These are phyloP conservation scores for Penicillium crustosum DNA, from an alignment of 2,329 filamentous ascomycete species.

Conservation along the genomic window DNA sequence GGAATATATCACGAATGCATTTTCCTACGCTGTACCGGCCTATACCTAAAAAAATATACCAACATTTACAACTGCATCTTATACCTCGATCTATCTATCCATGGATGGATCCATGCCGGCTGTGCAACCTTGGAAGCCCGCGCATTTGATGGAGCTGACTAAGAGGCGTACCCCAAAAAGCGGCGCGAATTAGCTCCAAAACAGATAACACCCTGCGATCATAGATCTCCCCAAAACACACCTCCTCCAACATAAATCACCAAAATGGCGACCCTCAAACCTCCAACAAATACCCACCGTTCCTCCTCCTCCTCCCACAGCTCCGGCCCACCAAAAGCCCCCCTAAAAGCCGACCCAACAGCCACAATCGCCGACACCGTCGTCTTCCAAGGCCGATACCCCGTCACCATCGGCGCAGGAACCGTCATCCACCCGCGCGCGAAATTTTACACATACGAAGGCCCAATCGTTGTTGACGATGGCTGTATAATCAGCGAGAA, in stretches of 20 bases:
- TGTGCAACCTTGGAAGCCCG: too few relatives aligned
- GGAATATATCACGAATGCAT: neutral
- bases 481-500: slow-evolving; percentile 79
- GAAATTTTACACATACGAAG: slow-evolving; percentile 73
- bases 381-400: slow-evolving; percentile 63
- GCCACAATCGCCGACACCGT: slow-evolving; percentile 43
- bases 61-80: neutral
- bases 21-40: neutral
- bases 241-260: slow-evolving; percentile 5
- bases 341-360: slow-evolving; percentile 38
- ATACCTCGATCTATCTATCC: neutral
- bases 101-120: neutral
- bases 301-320: slow-evolving; percentile 24
- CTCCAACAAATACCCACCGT: slow-evolving; percentile 30
- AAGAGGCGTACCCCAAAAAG: neutral
- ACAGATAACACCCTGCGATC: neutral
- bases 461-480: slow-evolving; percentile 76
- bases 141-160: neutral
- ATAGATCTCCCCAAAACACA: slow-evolving; percentile 6
- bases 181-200: neutral
- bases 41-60: neutral
- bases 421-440: slow-evolving; percentile 84
- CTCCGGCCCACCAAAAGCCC: slow-evolving; percentile 34
- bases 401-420: slow-evolving; percentile 74
- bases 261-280: slow-evolving; percentile 30